A percentile compares a stretch with the other conserved stretches of the same genome.
Conservation (phyloP, 2,329 filamentous ascomycete species). For the Sphaerulina musiva region DNA sequence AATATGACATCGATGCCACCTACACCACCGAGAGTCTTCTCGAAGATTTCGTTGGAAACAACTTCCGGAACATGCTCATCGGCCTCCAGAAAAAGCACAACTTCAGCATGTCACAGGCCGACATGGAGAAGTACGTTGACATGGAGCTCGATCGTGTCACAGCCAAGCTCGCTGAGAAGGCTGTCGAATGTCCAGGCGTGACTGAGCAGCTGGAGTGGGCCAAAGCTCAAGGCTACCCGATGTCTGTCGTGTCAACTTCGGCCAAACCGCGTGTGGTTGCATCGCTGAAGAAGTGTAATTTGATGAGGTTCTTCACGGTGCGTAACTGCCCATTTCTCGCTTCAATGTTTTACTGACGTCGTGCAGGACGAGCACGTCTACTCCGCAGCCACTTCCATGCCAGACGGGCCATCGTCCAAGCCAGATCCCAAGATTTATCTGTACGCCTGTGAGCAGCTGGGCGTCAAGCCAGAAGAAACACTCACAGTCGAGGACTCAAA, state of each 20-base stretch:
- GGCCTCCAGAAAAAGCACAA: conserved; percentile 68
- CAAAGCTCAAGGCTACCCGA: conserved; percentile 54
- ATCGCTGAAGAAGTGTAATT: conserved; percentile 69
- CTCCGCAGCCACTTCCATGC: conserved; percentile 71
- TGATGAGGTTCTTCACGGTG: conserved; percentile 69
- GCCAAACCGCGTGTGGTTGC: conserved; percentile 72
- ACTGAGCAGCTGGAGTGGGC: conserved; percentile 58
- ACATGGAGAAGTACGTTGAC: conserved; percentile 67
- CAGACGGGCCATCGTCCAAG: conserved; percentile 71
- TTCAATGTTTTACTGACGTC: background rate
- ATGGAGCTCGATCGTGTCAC: conserved; percentile 80
- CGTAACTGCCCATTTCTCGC: background rate
- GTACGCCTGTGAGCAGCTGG: conserved; percentile 65
- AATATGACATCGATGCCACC: conserved; percentile 56
- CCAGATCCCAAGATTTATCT: conserved; percentile 86
- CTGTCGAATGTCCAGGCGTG: conserved; percentile 40
- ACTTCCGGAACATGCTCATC: conserved; percentile 86
- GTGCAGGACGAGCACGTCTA: conserved; percentile 58
- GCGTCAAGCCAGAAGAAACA: conserved; percentile 63
- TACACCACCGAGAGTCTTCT: conserved; percentile 77
- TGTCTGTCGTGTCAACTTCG: conserved; percentile 76
- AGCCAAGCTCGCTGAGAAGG: conserved; percentile 55
- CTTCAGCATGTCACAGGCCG: conserved; percentile 61
- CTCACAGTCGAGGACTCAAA: conserved; percentile 85
- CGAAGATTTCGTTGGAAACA: conserved; percentile 82